Percentiles rank a stretch among this genome's conserved stretches.
phyloP scores from a whole-genome alignment of 108 stramenopile genomes.

The Cylindrotheca fusiformis region DNA sequence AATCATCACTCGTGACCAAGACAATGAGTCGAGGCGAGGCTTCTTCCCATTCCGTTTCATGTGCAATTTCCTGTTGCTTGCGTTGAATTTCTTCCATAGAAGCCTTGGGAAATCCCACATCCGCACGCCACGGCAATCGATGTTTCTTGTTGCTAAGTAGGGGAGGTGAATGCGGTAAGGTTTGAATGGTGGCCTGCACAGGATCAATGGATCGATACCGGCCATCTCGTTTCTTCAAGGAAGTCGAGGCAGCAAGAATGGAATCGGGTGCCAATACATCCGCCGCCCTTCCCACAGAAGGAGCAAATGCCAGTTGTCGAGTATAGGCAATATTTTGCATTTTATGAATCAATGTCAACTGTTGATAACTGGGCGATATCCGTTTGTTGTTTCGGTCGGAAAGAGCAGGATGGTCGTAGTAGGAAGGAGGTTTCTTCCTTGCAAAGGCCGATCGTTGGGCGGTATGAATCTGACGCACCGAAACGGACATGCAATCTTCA shows the following conservation, averaged over 20 bases:
- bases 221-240: conserved; percentile 27
- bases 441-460: conserved; percentile 58
- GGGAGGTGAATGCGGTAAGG: conserved; percentile 55
- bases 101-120: conserved; percentile 82
- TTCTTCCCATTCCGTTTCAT: conserved; percentile 83
- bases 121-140: conserved; percentile 69
- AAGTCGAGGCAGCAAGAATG: neutral
- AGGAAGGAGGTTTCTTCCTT: conserved; percentile 20
- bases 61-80: conserved; percentile 69
- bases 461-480: conserved; percentile 41
- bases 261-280: conserved; percentile 37
- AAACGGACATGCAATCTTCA: conserved; percentile 40
- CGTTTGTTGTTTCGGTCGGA: conserved; percentile 1
- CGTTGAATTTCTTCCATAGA: conserved; percentile 50
- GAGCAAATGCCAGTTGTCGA: conserved; percentile 60
- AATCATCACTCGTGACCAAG: conserved; percentile 49
- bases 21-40: conserved; percentile 72
- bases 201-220: conserved; percentile 70
- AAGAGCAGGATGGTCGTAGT: conserved; percentile 8
- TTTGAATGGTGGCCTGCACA: conserved; percentile 36
- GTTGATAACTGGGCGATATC: conserved; percentile 42
- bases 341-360: conserved; percentile 43
- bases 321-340: conserved; percentile 29
- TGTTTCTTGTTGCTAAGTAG: conserved; percentile 54
- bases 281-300: conserved; percentile 40